These are phyloP conservation scores for Microsporum ferrugineum DNA, from an alignment of 2,329 filamentous ascomycete species.

Conservation along the genomic window DNA sequence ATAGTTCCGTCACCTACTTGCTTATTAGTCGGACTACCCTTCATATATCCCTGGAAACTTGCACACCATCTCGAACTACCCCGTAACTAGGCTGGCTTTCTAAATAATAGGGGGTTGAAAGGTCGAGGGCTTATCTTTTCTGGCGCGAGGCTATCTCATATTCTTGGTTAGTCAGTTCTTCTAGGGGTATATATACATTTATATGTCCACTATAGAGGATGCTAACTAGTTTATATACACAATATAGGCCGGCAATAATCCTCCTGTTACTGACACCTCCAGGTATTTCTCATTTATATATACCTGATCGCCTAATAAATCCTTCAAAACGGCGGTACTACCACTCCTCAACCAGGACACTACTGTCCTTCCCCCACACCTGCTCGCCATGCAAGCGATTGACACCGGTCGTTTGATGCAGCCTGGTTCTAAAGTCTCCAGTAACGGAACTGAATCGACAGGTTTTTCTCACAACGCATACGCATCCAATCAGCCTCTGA, in stretches of 20 bases:
- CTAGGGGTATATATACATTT: background rate
- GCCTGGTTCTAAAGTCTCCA: constrained; percentile 59
- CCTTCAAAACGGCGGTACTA: constrained; percentile 31
- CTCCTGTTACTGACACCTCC: background rate
- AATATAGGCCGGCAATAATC: background rate
- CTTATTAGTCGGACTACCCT: background rate
- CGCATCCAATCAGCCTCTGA: constrained; percentile 61
- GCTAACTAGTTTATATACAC: background rate
- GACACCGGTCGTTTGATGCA: constrained; percentile 48
- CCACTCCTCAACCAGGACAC: constrained; percentile 69
- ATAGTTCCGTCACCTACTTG: background rate
- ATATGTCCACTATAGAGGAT: background rate
- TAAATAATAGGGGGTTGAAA: background rate
- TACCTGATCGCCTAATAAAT: background rate
- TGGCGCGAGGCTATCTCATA: background rate
- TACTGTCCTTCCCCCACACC: constrained; percentile 70
- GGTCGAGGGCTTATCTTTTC: background rate
- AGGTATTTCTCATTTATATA: background rate
- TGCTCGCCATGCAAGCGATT: constrained; percentile 81
- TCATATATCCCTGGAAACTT: background rate
- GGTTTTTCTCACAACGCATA: constrained; percentile 91
- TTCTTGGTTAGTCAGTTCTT: background rate
- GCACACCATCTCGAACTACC: background rate
- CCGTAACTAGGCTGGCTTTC: background rate
- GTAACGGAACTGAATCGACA: constrained; percentile 58